Base-by-base conservation (phyloP, 306 rosid genomes). In the Rubus idaeus region DNA sequence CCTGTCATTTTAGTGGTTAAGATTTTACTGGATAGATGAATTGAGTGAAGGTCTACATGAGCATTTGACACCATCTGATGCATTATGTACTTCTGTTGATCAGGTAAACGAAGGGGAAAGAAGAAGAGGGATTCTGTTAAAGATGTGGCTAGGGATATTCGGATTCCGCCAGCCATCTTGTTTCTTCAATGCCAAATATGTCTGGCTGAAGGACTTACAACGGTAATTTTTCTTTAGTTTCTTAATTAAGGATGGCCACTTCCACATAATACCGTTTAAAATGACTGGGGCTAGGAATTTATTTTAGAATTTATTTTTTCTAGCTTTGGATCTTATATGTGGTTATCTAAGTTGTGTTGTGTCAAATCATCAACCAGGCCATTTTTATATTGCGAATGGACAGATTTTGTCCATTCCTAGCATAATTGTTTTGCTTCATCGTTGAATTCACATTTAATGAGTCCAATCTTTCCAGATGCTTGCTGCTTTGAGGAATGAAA, bases 101-200 rank as follows among this genome's bases (percentile, higher is more conserved):
- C 88, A 94, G 98, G 90, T 75, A 94, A 90, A 76, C 85, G 82
- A 75, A 92, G 80, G 86, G 75, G 90, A 70, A 95, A 95, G 92
- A 95, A 92, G 71, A 92, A 88, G 79, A 87, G 82, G 85, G 96
- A 91, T 75, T 77, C 86, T 77, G 76, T 74, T 14, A 92, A 90
- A 87, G 98, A 90, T 46, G 76, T 65, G 13, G 90, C 81, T 23
- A 86, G 68, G 78, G 96, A 92, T 81, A 80, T 78, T 78, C 91
- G 84, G 77, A 82, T 90, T 66, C 87, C 97, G 39, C 89, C 95
- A 30, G 87, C 90, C 60, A 94, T 95, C 76, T 83, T 87, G 86
- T 92, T 88, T 86, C 89, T 95, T 77, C 98, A 92, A 81, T 90
- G 98, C 82, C 96, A 95, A 83, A 88, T 92, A 67, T 95, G 88